A percentile compares a stretch with the other conserved stretches of the same genome.
These are phyloP conservation scores for Pyrenophora seminiperda DNA, from an alignment of 2,329 filamentous ascomycete genomes.

Conservation along the genomic window DNA sequence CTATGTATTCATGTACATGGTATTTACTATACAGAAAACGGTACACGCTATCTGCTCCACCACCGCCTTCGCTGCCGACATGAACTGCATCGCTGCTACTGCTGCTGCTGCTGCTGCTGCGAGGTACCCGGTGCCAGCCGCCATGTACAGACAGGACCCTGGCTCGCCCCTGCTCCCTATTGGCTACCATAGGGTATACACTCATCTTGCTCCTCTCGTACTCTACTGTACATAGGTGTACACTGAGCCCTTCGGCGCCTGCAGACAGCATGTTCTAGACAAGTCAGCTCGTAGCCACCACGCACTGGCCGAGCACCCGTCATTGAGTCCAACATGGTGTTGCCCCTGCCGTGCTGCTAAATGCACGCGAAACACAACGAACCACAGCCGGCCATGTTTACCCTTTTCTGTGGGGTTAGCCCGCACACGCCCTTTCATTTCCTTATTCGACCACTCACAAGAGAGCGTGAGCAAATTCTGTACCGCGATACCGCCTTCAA, in stretches of 20 bases:
- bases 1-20: no score
- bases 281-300: background rate
- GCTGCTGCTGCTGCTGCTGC: no score
- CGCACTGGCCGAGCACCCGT: background rate
- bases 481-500: background rate
- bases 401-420: constrained; percentile 9
- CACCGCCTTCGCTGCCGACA: no score
- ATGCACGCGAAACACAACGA: constrained; percentile 10
- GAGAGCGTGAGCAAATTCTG: background rate
- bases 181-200: no score
- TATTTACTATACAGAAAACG: no score
- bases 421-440: constrained; percentile 16
- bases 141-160: no score
- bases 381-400: constrained; percentile 7
- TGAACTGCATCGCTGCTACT: no score
- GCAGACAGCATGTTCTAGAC: background rate
- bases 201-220: constrained; percentile 1
- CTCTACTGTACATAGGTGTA: background rate
- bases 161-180: no score
- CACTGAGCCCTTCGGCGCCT: constrained; percentile 6
- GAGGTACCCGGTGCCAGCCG: constrained; percentile 7
- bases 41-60: no score
- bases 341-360: background rate
- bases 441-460: constrained; percentile 5
- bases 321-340: background rate